Evolutionary conservation across 805 yeast genomes (phyloP).

Genomic region (Candida ovalis): DNA sequence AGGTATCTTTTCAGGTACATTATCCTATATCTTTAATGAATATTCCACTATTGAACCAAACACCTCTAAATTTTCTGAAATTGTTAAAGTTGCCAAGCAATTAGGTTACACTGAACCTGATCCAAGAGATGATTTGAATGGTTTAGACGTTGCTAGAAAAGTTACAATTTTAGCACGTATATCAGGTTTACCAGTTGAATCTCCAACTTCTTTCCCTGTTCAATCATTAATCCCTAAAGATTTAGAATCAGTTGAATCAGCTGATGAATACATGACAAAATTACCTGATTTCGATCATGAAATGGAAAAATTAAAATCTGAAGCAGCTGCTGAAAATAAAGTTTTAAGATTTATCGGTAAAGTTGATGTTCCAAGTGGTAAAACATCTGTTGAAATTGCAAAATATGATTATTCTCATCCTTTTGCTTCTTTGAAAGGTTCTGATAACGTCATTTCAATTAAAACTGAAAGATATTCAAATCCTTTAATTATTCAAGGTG

Average conservation of each 20-base stretch:
- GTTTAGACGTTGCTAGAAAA: conserved; percentile 97
- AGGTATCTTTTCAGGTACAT: conserved; percentile 95
- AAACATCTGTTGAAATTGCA: conserved; percentile 81
- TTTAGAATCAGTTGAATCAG: conserved; percentile 68
- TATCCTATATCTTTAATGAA: conserved; percentile 92
- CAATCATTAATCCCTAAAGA: conserved; percentile 88
- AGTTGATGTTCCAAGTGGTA: conserved; percentile 68
- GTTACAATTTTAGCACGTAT: conserved; percentile 94
- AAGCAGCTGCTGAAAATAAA: conserved; percentile 78
- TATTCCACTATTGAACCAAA: conserved; percentile 68
- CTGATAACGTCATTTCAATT: conserved; percentile 92
- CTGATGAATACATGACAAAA: conserved; percentile 72
- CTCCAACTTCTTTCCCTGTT: conserved; percentile 91
- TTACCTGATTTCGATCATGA: conserved; percentile 82
- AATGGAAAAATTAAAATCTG: conserved; percentile 69
- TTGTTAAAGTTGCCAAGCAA: conserved; percentile 82
- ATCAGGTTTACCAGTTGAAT: conserved; percentile 78
- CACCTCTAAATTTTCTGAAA: conserved; percentile 77
- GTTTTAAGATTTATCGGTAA: conserved; percentile 93
- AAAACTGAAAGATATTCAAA: conserved; percentile 87
- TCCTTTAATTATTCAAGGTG: conserved; percentile 96
- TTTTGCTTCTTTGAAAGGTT: conserved; percentile 91
- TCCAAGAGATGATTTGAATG: conserved; percentile 98
- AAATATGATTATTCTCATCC: conserved; percentile 89
- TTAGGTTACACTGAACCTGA: conserved; percentile 98